Base-by-base conservation (phyloP, 768 basidiomycete species). In the Mycena metata region DNA sequence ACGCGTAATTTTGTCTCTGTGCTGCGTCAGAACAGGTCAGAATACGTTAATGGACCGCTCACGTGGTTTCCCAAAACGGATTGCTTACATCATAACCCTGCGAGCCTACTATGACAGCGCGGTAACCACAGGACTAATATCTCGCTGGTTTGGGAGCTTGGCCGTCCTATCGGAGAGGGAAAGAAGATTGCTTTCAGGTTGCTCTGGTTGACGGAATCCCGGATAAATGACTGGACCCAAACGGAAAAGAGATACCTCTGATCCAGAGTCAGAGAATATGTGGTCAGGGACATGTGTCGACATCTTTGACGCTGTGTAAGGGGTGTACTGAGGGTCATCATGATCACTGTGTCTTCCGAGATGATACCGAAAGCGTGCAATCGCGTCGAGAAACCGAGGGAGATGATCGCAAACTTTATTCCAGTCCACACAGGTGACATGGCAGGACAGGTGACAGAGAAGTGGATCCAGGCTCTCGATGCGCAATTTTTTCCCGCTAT, bases 401-500 rank as follows among this genome's bases (percentile, higher is more conserved):
- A 57, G 56, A 57, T 57, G 41, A 42, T 57, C 41, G 41, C 56
- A 42, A 42, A 57, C 56, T 39, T 57, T 23, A 57, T 57, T 57
- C 56, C 41, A 57, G 41, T 57, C 56, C 23, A 57, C 21, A 42
- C 43, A 24, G 36, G 42, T 57, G 56, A 57, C 36, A 57, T 57
- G 56, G 56, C 56, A 57, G 39, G 56, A 42, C 56, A 57, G 41
- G 41, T 57, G 39, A 43, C 56, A 42, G 56, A 57, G 41, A 43
- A 57, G 56, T 57, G 56, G 56, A 57, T 57, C 56, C 56, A 57
- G 36, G 56, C 56, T 57, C 42, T 57, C 56, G 56, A 57, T 43
- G 56, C 56, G 56, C 56, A 57, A 39, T 57, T 57, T 57, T 57
- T 57, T 42, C 43, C 56, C 56, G 56, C 56, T 57, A 57, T 57